phyloP scores from a whole-genome alignment of 495 filamentous ascomycete genomes.

The Xylaria telfairii region DNA sequence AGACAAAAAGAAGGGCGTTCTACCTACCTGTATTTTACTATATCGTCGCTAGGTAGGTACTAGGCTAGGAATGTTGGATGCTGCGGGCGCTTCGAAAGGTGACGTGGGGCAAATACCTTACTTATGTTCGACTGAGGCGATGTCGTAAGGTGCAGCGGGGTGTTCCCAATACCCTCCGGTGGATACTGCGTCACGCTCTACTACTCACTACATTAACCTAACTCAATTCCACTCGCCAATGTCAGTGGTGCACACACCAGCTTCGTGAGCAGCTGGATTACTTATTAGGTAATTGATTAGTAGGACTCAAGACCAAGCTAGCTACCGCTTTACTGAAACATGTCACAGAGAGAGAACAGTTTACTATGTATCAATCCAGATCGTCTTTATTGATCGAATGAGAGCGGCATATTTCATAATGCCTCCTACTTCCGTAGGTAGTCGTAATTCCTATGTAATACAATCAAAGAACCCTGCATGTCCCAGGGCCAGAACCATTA shows the following conservation, averaged over 20 bases:
- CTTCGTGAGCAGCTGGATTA: not conserved
- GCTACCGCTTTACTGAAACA: not conserved
- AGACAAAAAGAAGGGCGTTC: not conserved
- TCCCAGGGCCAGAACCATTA: slow-evolving; percentile 31
- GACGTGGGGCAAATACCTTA: not conserved
- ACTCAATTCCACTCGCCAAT: no score
- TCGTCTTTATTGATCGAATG: slow-evolving; percentile 8
- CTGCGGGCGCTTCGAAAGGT: not conserved
- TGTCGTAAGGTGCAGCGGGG: no score
- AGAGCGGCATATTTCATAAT: slow-evolving; percentile 21
- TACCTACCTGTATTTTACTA: no score
- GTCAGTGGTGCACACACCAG: not conserved
- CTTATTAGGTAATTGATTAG: not conserved
- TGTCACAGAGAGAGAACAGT: not conserved
- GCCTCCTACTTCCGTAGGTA: not conserved
- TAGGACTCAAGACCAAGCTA: no score
- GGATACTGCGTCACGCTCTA: no score
- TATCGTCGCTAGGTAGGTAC: no score
- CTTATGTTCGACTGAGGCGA: no score
- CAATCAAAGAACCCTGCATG: slow-evolving; percentile 17
- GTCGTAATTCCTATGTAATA: slow-evolving; percentile 27
- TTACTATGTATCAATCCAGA: not conserved
- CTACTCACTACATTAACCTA: no score
- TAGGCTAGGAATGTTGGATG: no score
- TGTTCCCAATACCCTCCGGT: no score